Evolutionary conservation across 2,329 filamentous ascomycete genomes (phyloP), one percentile per base, ranked within the genome.

Genomic region (Aspergillus sp.): DNA sequence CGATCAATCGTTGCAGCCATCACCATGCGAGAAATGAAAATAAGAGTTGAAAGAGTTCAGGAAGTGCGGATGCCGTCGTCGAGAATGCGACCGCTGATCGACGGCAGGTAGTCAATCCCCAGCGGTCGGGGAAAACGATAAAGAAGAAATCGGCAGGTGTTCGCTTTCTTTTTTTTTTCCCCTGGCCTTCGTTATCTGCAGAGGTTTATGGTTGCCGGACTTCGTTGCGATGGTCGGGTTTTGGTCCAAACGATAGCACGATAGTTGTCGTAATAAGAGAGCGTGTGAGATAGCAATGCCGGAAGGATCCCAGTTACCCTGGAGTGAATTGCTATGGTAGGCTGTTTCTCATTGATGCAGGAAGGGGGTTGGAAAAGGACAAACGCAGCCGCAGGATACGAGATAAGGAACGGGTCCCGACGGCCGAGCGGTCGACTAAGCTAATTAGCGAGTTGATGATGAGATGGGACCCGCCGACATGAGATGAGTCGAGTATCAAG

Each of bases 11-110:
- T 61, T 51, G 68, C 65, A 63, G 72, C 68, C 74, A 76, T 76
- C 58, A 58, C 71, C 57, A 62, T 60, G 60, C 27, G 62, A 57
- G 58, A 42, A 40, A 52, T 42, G 30, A 30, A 46, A 39, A 59
- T 52, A 45, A 50, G 56, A 51, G 50, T 59, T 47, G 52, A 51
- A 53, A 47, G 33, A 49, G 51, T 42, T 60, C 60, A 37, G 41
- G 47, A 41, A 44, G 62, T 41, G 55, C 52, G 63, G 55, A 61
- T 65, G 72, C 71, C 73, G 73, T 72, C 73, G 73, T 74, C 73
- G 70, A 60, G 64, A 62, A 66, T 66, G 71, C 68, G 74, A 77
- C 74, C 74, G 74, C 74, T 76, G 73, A 75, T 73, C 73, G 74
- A 76, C 74, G 74, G 71, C 74, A 66, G 69, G 57, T 60, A 53